Percentiles rank a stretch among this genome's conserved stretches.
phyloP scores from a whole-genome alignment of 305 asterid genomes.

The Solanum hybrid region DNA sequence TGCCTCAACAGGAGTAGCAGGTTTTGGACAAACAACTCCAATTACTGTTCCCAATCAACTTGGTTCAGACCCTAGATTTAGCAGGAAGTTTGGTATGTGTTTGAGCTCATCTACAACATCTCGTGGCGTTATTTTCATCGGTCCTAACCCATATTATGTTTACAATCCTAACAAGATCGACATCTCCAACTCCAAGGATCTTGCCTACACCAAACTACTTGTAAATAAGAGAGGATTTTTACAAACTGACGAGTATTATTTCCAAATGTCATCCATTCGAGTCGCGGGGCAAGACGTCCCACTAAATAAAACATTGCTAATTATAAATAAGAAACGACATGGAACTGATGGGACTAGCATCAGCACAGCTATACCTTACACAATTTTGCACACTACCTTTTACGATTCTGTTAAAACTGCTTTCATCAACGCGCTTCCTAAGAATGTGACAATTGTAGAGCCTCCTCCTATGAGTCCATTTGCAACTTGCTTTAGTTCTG shows the following conservation, averaged over 20 bases:
- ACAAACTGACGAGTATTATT: neutral
- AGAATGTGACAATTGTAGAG: constrained; percentile 1
- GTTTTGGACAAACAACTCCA: constrained; percentile 5
- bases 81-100: constrained; percentile 6
- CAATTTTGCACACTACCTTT: neutral
- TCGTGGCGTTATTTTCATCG: neutral
- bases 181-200: neutral
- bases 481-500: neutral
- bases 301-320: constrained; percentile 3
- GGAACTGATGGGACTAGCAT: constrained; percentile 12
- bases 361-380: neutral
- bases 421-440: neutral
- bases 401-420: constrained; percentile 1
- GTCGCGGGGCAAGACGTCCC: neutral
- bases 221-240: neutral
- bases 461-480: neutral
- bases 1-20: constrained; percentile 1
- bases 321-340: neutral
- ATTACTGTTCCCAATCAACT: constrained; percentile 2
- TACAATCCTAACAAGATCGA: neutral
- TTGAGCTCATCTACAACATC: constrained; percentile 1
- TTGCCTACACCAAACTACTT: neutral
- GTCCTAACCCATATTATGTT: neutral
- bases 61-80: neutral
- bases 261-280: constrained; percentile 2